Base-by-base conservation (phyloP, 179 eudicot species). In the Beta corolliflora region DNA sequence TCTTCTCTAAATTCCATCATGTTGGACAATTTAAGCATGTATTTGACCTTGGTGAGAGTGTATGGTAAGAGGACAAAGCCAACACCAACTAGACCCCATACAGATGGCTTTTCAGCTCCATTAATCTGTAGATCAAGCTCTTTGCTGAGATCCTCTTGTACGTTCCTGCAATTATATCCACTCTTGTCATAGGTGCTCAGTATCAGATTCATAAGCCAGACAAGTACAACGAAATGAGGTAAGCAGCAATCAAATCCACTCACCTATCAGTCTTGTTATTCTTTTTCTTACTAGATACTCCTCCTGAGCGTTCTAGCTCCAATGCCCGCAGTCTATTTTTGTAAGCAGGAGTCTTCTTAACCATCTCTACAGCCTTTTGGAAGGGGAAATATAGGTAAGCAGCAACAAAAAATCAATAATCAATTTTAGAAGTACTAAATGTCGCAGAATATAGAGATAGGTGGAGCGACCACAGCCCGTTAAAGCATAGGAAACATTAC, bases 61-160 rank as follows among this genome's bases (percentile, higher is more conserved):
- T 96, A 96, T 41, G 99, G 99, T 46, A 96, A 82, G 61, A 96
- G 93, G 63, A 96, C 81, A 78, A 94, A 87, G 61, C 91, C 96
- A 77, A 94, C 85, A 78, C 92, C 90, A 60, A 96, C 76, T 71
- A 96, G 89, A 60, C 89, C 92, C 99, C 98, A 94, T 53, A 92
- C 59, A 59, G 99, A 92, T 80, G 99, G 99, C 83, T 90, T 91
- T 83, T 94, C 99, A 76, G 99, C 98, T 56, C 99, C 99, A 71
- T 92, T 94, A 74, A 96, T 96, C 89, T 96, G 98, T 85, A 96
- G 85, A 69, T 96, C 98, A 86, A 96, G 97, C 85, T 96, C 99
- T 83, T 94, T 94, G 92, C 97, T 91, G 41, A 96, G 88, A 66
- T 96, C 99, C 79, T 91, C 99, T 46, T 86, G 88, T 75, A 88